Base-by-base conservation (phyloP, 305 asterid genomes). In the Ajuga reptans region DNA sequence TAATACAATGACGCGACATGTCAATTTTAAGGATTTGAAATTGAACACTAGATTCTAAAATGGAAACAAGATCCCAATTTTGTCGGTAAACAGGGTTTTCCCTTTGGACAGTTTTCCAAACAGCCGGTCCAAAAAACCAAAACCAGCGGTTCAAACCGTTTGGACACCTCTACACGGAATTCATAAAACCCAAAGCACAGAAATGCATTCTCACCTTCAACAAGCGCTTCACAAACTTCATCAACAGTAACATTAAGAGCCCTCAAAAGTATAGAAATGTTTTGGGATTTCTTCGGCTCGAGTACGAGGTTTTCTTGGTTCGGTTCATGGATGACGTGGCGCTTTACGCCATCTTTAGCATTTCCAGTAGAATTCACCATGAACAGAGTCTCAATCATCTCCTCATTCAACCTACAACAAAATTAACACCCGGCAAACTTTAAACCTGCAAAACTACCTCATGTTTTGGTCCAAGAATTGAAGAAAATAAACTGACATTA, bases 211-310 rank as follows among this genome's bases (percentile, higher is more conserved):
- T 77, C 77, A 91, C 98, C 98, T 84, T 89, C 96, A 57, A 75
- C 37, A 68, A 91, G 92, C 1, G 96, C 95, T 65, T 86, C 94
- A 74, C 95, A 89, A 69, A 91, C 94, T 85, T 91, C 95, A n/a
- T 81, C 86, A 21, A 76, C 72, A 2, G 98, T 89, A 21, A 87
- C 89, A 64, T 89, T 85, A 17, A 87, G 88, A 47, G 96, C 98
- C 73, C 86, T 80, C 65, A 91, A 66, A 60, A 89, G 70, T 53
- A 89, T 89, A 6, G 89, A 85, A 50, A 91, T 82, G 79, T 91
- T 87, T 50, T 84, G 98, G 45, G 96, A 86, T 83, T 87, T 89
- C 79, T 91, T 86, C 1, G 85, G 86, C 65, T 91, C 94, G 71
- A 91, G 90, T 16, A 84, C 82, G 17, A 69, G 80, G n/a, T 76